Evolutionary conservation across 306 rosid genomes (phyloP), one percentile per base, ranked within the genome.

Genomic region (Cucurbita argyrosperma): DNA sequence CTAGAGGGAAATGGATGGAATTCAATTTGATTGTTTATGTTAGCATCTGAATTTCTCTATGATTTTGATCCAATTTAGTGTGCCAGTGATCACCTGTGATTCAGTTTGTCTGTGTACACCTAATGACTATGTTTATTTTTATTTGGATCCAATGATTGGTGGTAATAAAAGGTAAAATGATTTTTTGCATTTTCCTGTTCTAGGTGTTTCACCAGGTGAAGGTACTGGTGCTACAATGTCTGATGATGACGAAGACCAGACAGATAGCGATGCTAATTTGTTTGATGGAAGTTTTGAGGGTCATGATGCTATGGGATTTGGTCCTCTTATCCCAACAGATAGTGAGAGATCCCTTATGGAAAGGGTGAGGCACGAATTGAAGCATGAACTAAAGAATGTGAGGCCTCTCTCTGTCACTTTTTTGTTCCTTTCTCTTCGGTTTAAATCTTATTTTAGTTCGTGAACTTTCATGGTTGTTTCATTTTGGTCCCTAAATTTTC

Each of bases 221-320:
- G 93, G 96, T 68, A 87, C 93, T 8, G 98, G 98, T 23, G 91
- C 90, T 65, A 92, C 98, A 74, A 92, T 92, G 98, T 90, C 98
- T 0, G 96, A 92, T 21, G 91, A 86, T 26, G 92, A 87, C 64
- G 98, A 92, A 21, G 96, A 92, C 45, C 96, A 86, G 65, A 81
- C 85, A 2, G 96, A 92, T 74, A 87, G 92, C 79, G 92, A 88
- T 74, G 81, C 80, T 26, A 88, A 81, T 79, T 70, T 91, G 15
- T 90, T 80, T 60, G 96, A 92, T 75, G 93, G 88, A 62, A 79
- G 86, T 63, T 15, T 87, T 40, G 98, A 92, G 65, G 93, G 93
- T 1, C 78, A 71, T 45, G 96, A 92, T 71, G 78, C 80, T 69
- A 91, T 88, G 78, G 91, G 87, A 57, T 92, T 92, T 62, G 98